Base-by-base conservation (phyloP, 345 rosid species). In the Hibiscus tridactylites region DNA sequence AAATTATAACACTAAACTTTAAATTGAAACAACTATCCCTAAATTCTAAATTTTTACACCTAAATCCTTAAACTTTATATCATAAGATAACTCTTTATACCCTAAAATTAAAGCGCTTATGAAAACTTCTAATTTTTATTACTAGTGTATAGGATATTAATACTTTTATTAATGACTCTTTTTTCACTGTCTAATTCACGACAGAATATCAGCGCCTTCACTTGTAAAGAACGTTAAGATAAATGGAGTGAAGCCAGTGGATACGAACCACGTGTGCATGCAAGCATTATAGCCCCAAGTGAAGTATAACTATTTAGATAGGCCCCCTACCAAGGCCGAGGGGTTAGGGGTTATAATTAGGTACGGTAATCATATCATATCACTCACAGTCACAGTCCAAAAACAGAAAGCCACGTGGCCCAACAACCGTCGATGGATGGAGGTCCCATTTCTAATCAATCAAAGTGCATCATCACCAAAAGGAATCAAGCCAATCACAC, bases 251-350 rank as follows among this genome's bases (percentile, higher is more conserved):
- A 57, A 72, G 19, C 74, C 21, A 64, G 29, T 81, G 16, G 6
- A 13, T 52, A 39, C 11, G 8, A 39, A 31, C 80, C 82, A 63
- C 80, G 79, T 79, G 77, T 67, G 69, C 78, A 31, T 47, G 76
- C 56, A 35, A 33, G 26, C 37, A 59, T 52, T 2, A 53, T 44
- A 12, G 42, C 21, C 16, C 58, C 39, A 8, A 47, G 26, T 65
- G 70, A 24, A 12, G 56, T 12, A 24, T 62, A 13, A 49, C n/a
- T 49, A 12, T 49, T 8, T 42, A 21, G 15, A 52, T 61, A 54
- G 53, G 50, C 12, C 53, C 24, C 6, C 28, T 5, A 9, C n/a
- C 5, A 6, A 53, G 31, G 31, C 31, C 31, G 3, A 33, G 6
- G 16, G 54, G 54, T 15, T 9, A 16, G 11, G 57, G 44, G 49